Base-by-base conservation (phyloP, 2,329 filamentous ascomycete genomes). In the Plenodomus lindquistii region DNA sequence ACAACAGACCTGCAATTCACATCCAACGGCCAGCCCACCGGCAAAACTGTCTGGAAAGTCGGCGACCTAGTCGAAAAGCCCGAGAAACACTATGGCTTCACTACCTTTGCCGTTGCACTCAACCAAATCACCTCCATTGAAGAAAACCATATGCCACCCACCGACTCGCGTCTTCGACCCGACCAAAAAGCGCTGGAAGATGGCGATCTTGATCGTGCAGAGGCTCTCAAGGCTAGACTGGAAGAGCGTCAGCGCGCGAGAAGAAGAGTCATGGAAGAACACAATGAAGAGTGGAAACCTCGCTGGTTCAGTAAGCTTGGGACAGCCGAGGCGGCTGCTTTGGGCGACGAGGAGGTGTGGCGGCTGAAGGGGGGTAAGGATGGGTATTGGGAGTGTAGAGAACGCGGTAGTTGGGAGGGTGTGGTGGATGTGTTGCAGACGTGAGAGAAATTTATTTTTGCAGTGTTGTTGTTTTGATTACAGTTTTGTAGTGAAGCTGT, bases 311-410 rank as follows among this genome's bases (percentile, higher is more conserved):
- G 85, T 43, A 86, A 82, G 73, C 85, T 88, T 8, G 67, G 55
- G 4, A 59, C 60, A 8, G 63, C 65, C 10, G 69, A 65, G 29
- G 70, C 63, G 18, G 65, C 57, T 2, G 50, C 58, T 9, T 48
- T 70, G 34, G 73, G 67, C 0, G 70, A 65, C 8, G 76, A 79
- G 52, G 78, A 79, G 58, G 67, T 78, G n/a, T 80, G 78, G 78
- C 62, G 85, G 63, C 72, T 96, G 55, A 94, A 86, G 76, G 78
- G 79, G 2, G 91, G 91, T 17, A 91, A 87, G 73, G 91, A 95
- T 16, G 86, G 90, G 8, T 99, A 99, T 74, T 99, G 94, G 94
- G 92, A 96, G 67, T 87, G 90, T 73, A 82, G 93, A 52, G 81
- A 79, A 2, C 82, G 77, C 55, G 86, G 86, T 1, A 77, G 77